phyloP scores from a whole-genome alignment of 2,329 filamentous ascomycete species.

The Penicillium decumbens region DNA sequence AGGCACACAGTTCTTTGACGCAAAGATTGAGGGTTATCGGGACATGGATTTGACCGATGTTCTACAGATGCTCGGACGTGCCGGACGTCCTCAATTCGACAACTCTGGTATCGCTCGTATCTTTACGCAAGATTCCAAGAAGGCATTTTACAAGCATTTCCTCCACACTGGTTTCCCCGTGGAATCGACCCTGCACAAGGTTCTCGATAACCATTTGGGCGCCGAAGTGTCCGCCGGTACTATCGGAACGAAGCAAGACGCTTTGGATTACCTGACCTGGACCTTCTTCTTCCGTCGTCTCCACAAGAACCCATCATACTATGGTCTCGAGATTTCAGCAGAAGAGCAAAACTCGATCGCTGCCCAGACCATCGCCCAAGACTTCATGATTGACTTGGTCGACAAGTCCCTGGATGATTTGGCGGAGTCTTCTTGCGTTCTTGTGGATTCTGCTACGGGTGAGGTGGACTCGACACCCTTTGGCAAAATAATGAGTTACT shows the following conservation, averaged over 20 bases:
- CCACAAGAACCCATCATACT: conserved; percentile 98
- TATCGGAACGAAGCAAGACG: conserved; percentile 90
- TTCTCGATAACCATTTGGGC: conserved; percentile 92
- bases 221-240: conserved; percentile 93
- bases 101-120: conserved; percentile 93
- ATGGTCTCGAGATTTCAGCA: conserved; percentile 86
- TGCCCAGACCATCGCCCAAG: conserved; percentile 82
- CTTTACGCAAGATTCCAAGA: conserved; percentile 95
- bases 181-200: conserved; percentile 91
- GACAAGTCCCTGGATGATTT: conserved; percentile 79
- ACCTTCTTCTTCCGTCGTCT: conserved; percentile 97
- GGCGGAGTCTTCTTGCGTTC: conserved; percentile 76
- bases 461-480: conserved; percentile 85
- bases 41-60: conserved; percentile 99
- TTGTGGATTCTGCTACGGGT: conserved; percentile 71
- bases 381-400: conserved; percentile 91
- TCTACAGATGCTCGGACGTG: conserved; percentile 93
- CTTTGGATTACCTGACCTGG: conserved; percentile 96
- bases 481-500: conserved; percentile 99
- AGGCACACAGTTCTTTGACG: conserved; percentile 96
- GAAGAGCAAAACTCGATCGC: conserved; percentile 85
- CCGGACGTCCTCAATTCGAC: conserved; percentile 94
- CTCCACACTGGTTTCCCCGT: conserved; percentile 96
- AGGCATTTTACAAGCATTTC: conserved; percentile 99
- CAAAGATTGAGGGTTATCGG: conserved; percentile 94